Conservation (phyloP, 495 filamentous ascomycete species). For the Trichoderma asperelloides region DNA sequence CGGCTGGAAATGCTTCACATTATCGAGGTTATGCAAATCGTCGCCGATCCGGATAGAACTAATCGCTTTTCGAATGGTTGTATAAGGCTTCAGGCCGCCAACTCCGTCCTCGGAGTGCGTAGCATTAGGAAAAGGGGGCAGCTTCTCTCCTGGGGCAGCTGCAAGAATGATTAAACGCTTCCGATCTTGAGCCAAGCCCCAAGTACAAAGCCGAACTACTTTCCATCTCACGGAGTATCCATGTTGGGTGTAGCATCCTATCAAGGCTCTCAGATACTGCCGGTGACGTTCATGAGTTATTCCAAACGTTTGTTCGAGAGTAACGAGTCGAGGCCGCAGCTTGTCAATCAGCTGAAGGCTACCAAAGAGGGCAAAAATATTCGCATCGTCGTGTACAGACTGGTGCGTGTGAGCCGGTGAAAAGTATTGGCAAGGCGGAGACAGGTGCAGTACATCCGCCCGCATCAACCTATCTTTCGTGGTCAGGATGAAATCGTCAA, state of each 20-base stretch:
- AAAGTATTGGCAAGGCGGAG: conserved; percentile 77
- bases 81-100: conserved; percentile 20
- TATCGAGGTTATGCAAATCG: conserved; percentile 20
- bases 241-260: conserved; percentile 53
- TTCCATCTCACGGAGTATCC: conserved; percentile 61
- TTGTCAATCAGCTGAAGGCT: conserved; percentile 49
- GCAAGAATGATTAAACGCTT: conserved; percentile 68
- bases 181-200: conserved; percentile 33
- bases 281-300: conserved; percentile 39
- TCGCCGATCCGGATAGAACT: conserved; percentile 33
- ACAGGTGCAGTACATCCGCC: conserved; percentile 71
- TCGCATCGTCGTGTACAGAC: conserved; percentile 60
- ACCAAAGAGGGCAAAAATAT: conserved; percentile 62
- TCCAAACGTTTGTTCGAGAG: conserved; percentile 78
- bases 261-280: conserved; percentile 49
- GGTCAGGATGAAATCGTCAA: conserved; percentile 37
- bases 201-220: conserved; percentile 37
- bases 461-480: conserved; percentile 17
- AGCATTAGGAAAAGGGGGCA: conserved; percentile 58
- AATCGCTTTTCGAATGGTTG: conserved; percentile 23
- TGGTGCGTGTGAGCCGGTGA: conserved; percentile 64
- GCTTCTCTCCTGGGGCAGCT: conserved; percentile 63
- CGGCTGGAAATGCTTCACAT: conserved; percentile 16
- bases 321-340: conserved; percentile 60
- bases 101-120: conserved; percentile 55